Evolutionary conservation across 768 basidiomycete species (phyloP).

Genomic region (Lentinula aciculospora): DNA sequence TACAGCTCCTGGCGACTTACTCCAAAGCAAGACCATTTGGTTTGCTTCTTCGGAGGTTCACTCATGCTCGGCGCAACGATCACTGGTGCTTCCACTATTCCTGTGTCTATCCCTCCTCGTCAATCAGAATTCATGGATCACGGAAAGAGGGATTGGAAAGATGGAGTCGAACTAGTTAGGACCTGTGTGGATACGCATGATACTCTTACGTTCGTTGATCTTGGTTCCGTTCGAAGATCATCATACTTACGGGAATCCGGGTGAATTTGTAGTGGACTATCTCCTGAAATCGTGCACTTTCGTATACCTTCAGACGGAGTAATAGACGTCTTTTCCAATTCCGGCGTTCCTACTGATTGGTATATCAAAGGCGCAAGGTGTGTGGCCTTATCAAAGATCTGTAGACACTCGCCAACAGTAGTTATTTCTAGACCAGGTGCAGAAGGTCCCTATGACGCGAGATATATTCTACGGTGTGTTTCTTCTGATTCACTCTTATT

Average conservation of each 20-base stretch:
- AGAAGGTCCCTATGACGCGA: constrained; percentile 68
- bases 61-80: constrained; percentile 85
- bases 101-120: constrained; percentile 64
- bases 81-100: constrained; percentile 44
- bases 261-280: constrained; percentile 54
- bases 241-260: not conserved
- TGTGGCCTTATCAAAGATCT: constrained; percentile 17
- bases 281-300: constrained; percentile 90
- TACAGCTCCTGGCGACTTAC: constrained; percentile 64
- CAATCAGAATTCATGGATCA: constrained; percentile 52
- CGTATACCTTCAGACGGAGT: constrained; percentile 54
- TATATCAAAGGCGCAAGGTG: constrained; percentile 83
- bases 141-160: constrained; percentile 75
- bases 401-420: too few relatives aligned
- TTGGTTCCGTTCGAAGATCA: not conserved
- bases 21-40: constrained; percentile 94
- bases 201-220: constrained; percentile 63
- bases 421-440: constrained; percentile 33
- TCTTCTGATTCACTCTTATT: not conserved
- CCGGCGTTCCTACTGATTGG: constrained; percentile 63
- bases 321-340: constrained; percentile 22
- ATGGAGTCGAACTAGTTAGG: constrained; percentile 74
- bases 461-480: constrained; percentile 82
- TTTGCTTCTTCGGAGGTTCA: constrained; percentile 91
- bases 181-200: constrained; percentile 87